Evolutionary conservation across 2,329 filamentous ascomycete species (phyloP), one percentile per base, ranked within the genome.

Genomic region (Myriosclerotinia curreyana): DNA sequence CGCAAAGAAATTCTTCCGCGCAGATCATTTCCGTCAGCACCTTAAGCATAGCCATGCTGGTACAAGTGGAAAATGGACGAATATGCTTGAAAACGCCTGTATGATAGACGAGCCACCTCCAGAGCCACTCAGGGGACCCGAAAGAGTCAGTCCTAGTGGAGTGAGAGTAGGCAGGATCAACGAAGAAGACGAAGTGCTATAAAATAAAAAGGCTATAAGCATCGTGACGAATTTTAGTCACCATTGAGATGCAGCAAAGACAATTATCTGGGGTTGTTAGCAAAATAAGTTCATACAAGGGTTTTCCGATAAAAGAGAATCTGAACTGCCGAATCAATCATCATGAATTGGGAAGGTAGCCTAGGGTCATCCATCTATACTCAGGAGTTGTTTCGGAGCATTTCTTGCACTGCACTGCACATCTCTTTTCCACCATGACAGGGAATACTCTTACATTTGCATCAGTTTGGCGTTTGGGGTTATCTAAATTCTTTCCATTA

Each of bases 31-130:
- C 81, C 87, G 95, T 66, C 95, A 99, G 77, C 95, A 99, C 77
- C 81, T 99, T 65, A 99, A 98, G 81, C 95, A 99, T 76, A 97
- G 92, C 75, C 95, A 98, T 77, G 91, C 91, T 46, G 95, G 95
- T 44, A 94, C 92, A 0, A 97, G 92, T 76, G 95, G 95, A 40
- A 98, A 98, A 77, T 99, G 95, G 95, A 99, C 95, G 15, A 98
- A 98, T 77, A 93, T 96, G 83, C 82, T 99, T 42, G 95, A 99
- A 76, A 96, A 92, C 74, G 92, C 93, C 6, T 99, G 95, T 78
- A 96, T 98, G 91, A 87, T 93, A 76, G 93, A 89, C 62, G 92
- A 96, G 72, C 84, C 86, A 62, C 82, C 85, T 38, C 82, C 81
- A 56, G 74, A 75, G 55, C 72, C 73, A 15, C 72, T 74, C 20